phyloP scores from a whole-genome alignment of 352 stramenopile genomes.

The Globisporangium nagaii region DNA sequence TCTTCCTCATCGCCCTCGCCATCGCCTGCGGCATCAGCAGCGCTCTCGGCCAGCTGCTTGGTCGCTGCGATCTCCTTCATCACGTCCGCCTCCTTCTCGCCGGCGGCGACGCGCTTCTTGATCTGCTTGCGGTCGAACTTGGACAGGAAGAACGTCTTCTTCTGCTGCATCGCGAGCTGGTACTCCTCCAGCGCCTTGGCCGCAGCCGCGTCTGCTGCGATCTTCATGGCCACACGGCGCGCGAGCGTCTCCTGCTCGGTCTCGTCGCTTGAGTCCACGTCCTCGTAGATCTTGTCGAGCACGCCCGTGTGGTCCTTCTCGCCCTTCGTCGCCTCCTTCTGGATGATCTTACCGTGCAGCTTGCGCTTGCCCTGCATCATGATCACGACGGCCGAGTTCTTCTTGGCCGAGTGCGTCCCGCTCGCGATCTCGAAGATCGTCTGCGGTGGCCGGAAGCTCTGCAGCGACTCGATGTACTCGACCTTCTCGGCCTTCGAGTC shows the following conservation, averaged over 20 bases:
- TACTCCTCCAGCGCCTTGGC: slow-evolving; percentile 1
- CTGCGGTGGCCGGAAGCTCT: slow-evolving; percentile 92
- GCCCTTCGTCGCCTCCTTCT: slow-evolving; percentile 58
- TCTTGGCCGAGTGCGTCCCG: slow-evolving; percentile 72
- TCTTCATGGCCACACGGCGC: slow-evolving; percentile 4
- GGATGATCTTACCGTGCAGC: slow-evolving; percentile 82
- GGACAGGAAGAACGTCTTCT: slow-evolving; percentile 87
- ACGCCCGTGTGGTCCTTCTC: slow-evolving; percentile 19
- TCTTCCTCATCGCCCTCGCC: slow-evolving; percentile 9
- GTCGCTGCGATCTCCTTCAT: slow-evolving; percentile 49
- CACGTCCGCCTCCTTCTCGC: slow-evolving; percentile 71
- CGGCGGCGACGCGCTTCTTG: slow-evolving; percentile 84
- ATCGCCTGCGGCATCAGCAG: not conserved
- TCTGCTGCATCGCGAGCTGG: slow-evolving; percentile 19
- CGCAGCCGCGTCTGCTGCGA: slow-evolving; percentile 1
- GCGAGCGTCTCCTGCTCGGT: slow-evolving; percentile 19
- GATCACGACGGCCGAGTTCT: slow-evolving; percentile 60
- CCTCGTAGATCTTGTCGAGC: slow-evolving; percentile 33
- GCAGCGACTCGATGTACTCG: slow-evolving; percentile 90
- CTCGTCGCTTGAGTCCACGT: slow-evolving; percentile 22
- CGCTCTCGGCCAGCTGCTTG: slow-evolving; percentile 28
- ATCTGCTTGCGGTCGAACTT: slow-evolving; percentile 94
- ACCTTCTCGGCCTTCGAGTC: slow-evolving; percentile 74
- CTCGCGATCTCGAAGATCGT: slow-evolving; percentile 96
- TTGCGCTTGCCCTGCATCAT: slow-evolving; percentile 89